Base-by-base conservation (phyloP, 2,329 filamentous ascomycete species). In the Penicillium sp. region DNA sequence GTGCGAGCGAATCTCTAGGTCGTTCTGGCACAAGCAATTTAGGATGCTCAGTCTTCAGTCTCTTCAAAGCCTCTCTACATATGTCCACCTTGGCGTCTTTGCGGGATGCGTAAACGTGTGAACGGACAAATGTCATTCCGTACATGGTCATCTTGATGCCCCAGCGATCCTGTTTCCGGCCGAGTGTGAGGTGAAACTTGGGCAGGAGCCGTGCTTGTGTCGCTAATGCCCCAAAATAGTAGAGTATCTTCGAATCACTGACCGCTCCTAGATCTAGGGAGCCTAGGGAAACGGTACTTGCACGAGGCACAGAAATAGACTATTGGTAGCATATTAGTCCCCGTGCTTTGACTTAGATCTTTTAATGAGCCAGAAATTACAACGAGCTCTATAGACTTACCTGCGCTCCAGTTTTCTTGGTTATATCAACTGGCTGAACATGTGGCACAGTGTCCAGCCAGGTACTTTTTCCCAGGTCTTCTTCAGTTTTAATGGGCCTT, bases 191-290 rank as follows among this genome's bases (percentile, higher is more conserved):
- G 1, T 69, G 58, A 46, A 74, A 74, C 1, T 54, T 57, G 0
- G 75, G 73, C 7, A 62, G 49, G 9, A 77, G 66, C 7, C 64
- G 50, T 11, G 67, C 67, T 52, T 73, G 68, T 7, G 71, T 60
- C 1, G 65, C 60, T 6, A 78, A 48, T 1, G 75, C 68, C 11
- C 72, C 73, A 57, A 77, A 78, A 56, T 66, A 71, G 19, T 75
- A 78, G 6, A 78, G 48, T 1, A 70, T 65, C 21, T 70, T 62
- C 5, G 64, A 56, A n/a, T 57, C 53, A 8, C 56, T 60, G 51
- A 75, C 38, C 2, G 23, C 47, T 63, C 55, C 8, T 68, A 62
- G 19, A 26, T 54, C 6, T 3, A 61, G 26, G 6, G 65, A 61
- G 48, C 45, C 38, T 15, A 63, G 57, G 23, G 47, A 19, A 9